Evolutionary conservation across 352 stramenopile genomes (phyloP), one percentile per base, ranked within the genome.

Genomic region (Saprolegnia parasitica): DNA sequence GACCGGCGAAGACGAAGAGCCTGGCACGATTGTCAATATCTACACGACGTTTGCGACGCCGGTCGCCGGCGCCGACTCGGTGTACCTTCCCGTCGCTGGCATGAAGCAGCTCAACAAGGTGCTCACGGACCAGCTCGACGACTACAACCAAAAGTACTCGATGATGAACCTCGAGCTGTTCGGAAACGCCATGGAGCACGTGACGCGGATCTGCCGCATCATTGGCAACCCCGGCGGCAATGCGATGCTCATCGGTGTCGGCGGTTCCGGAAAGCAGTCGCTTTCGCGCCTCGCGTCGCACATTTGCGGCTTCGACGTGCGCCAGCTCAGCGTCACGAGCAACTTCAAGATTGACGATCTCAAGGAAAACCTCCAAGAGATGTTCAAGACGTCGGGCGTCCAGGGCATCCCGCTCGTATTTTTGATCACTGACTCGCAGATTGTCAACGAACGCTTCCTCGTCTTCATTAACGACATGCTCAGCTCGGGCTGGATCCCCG

Each of bases 391-490:
- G 21, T 89, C 94, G n/a, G 95, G 95, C 50, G 89, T 98, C 23
- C 96, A 98, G 65, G 94, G 93, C 4, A 81, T 97, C 1, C 93
- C 87, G 13, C 88, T 98, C 24, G 88, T 99, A 20, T 99, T 99
- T 72, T 78, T 99, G 18, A 97, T 99, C 68, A 99, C 96, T 0
- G 97, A 99, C 78, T 97, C 95, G 42, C 96, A 99, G 78, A 99
- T 99, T 74, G 93, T 99, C 42, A 97, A 99, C 73, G 96, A 99
- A 63, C 82, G 94, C 18, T 99, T 99, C 78, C 87, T 99, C 4
- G 97, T 99, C 46, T 99, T 98, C 76, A 99, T 99, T 72, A 99
- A 99, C 79, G 93, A 98, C 47, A 97, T 99, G 76, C 81, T 99
- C 8, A 96, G 89, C 29, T 94, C 83, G 63, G 96, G 96, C 5